Evolutionary conservation across 345 rosid species (phyloP), one percentile per base, ranked within the genome.

Genomic region (Moringa oleifera): DNA sequence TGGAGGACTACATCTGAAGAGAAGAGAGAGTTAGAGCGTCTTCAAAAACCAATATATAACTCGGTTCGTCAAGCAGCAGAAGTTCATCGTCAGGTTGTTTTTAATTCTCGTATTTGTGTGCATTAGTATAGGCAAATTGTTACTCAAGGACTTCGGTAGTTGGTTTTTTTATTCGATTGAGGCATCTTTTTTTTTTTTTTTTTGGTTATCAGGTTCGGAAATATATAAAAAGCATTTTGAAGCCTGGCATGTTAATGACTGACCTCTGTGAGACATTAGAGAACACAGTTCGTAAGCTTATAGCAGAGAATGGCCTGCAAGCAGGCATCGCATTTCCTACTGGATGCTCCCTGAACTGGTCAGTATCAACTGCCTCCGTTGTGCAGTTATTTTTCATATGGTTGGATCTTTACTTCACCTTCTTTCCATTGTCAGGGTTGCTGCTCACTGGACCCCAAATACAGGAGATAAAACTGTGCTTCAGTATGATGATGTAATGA

Each of bases 391-490:
- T 53, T 61, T 58, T 57, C 1, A 0, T 54, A 33, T 47, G 25
- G 67, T 60, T 66, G 55, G 31, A 11, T 67, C 21, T 6, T 71
- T 61, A 53, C 59, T 70, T 59, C 63, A 68, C 28, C 20, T 51
- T 69, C 60, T 25, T 56, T 68, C 49, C 19, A 23, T 50, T 61
- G 46, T 51, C 70, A 89, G 99, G 96, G 94, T 95, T 24, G 99
- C 96, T 73, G 97, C 99, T 56, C 97, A 95, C 54, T 91, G 99
- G 99, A 88, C 99, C 52, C 99, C 99, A 11, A 95, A 95, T 80
- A 59, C 89, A 0, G 96, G 99, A 69, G 99, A 95, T 63, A 85
- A 88, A 73, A 91, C 99, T 68, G 91, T 91, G 49, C 99, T 94
- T 74, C 88, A 91, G 81, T 88, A 90, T 57, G 97, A 91, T 53